Percentiles rank a stretch among this genome's conserved stretches.
Evolutionary conservation across 345 rosid genomes (phyloP).

Genomic region (Euphorbia peplus): DNA sequence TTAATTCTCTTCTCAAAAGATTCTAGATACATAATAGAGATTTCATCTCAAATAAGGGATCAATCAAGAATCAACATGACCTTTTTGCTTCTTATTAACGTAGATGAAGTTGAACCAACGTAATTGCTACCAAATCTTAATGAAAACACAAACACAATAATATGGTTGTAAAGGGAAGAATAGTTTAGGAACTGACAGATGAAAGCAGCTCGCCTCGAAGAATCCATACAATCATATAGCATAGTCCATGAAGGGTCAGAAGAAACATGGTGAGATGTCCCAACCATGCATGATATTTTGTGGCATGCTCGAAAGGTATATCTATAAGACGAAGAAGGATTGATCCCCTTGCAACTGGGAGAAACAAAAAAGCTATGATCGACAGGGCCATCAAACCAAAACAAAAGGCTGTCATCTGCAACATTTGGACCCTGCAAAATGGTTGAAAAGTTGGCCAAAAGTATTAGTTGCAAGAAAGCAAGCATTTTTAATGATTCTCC

Average conservation of each 20-base stretch:
- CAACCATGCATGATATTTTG: conserved; percentile 83
- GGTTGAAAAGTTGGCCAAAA: conserved; percentile 8
- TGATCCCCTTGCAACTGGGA: conserved; percentile 83
- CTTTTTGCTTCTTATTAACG: not conserved
- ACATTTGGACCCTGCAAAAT: conserved; percentile 32
- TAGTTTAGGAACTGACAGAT: conserved; percentile 40
- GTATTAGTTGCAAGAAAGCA: not conserved
- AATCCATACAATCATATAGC: conserved; percentile 52
- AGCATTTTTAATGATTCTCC: not conserved
- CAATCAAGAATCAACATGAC: conserved; percentile 1
- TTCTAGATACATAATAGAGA: not conserved
- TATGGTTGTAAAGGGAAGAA: not conserved
- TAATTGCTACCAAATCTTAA: too few species aligned
- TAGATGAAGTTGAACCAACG: too few species aligned
- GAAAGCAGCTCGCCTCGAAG: conserved; percentile 48
- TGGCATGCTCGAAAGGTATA: conserved; percentile 88
- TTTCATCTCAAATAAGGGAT: not conserved
- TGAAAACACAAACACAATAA: not conserved
- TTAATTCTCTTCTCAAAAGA: not conserved
- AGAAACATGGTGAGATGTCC: conserved; percentile 78
- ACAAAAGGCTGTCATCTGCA: conserved; percentile 48
- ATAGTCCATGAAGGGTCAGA: conserved; percentile 73
- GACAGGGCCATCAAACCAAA: conserved; percentile 59
- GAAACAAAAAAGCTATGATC: conserved; percentile 68
- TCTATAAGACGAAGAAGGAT: conserved; percentile 69